A percentile compares a stretch with the other conserved stretches of the same genome.
Evolutionary conservation across 768 basidiomycete genomes (phyloP).

Genomic region (Tubosaeta sp.): DNA sequence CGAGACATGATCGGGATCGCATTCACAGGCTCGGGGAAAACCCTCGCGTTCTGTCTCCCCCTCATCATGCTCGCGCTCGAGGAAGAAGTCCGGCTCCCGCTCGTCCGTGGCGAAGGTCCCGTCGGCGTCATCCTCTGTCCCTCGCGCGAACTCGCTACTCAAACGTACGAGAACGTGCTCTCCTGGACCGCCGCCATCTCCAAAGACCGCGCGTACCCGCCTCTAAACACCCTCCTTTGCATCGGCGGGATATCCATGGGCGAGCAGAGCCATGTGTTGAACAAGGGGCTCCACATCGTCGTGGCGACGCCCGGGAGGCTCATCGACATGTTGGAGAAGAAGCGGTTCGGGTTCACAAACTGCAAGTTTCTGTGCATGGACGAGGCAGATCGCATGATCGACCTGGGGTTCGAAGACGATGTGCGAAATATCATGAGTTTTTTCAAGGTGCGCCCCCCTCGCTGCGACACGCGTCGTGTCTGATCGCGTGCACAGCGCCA

Average conservation of each 20-base stretch:
- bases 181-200: slow-evolving; percentile 80
- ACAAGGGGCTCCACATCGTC: slow-evolving; percentile 90
- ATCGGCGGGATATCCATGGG: slow-evolving; percentile 99
- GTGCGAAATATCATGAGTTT: slow-evolving; percentile 99
- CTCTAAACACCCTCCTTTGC: slow-evolving; percentile 82
- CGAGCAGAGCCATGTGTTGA: slow-evolving; percentile 90
- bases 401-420: slow-evolving; percentile 98
- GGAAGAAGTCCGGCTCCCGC: slow-evolving; percentile 87
- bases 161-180: slow-evolving; percentile 93
- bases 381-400: slow-evolving; percentile 99
- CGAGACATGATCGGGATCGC: slow-evolving; percentile 99
- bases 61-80: slow-evolving; percentile 95
- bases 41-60: slow-evolving; percentile 96
- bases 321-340: slow-evolving; percentile 98
- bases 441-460: slow-evolving; percentile 67
- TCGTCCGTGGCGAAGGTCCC: slow-evolving; percentile 91
- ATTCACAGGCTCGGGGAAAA: slow-evolving; percentile 98
- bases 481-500: slow-evolving; percentile 63
- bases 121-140: slow-evolving; percentile 97
- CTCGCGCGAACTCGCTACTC: slow-evolving; percentile 92
- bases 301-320: slow-evolving; percentile 95
- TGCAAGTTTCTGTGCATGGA: slow-evolving; percentile 99
- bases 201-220: slow-evolving; percentile 79
- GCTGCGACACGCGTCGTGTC: not conserved
- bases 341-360: slow-evolving; percentile 83